Base-by-base conservation (phyloP, 345 rosid species). In the Rhizophora mangle region DNA sequence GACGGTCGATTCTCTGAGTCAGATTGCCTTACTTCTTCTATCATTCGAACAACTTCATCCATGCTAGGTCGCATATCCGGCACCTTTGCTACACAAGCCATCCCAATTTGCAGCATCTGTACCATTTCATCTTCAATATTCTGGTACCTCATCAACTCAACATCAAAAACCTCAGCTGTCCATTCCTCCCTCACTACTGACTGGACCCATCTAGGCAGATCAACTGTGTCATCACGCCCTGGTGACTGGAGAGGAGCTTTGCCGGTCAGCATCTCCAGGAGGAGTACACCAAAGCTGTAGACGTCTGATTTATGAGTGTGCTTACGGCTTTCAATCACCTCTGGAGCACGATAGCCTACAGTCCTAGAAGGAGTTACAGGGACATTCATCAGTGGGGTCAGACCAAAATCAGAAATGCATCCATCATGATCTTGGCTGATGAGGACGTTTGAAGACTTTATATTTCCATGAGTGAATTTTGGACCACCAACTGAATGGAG, bases 181-280 rank as follows among this genome's bases (percentile, higher is more conserved):
- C 93, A 85, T 65, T 86, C 96, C 74, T 93, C 96, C 72, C 90
- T 82, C n/a, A 90, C 92, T n/a, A 93, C 93, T 1, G 96, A 90
- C 69, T 89, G 96, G 5, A 93, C 98, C 98, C 96, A 90, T 68
- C 88, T 81, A 0, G 97, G 98, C 6, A 90, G 96, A 70, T 90
- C 97, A 43, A 80, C 87, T 88, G 82, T 82, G 78, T 87, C 96
- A 21, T 88, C 89, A 6, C 87, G 88, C 7, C 82, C 80, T 24
- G 89, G 90, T 3, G 94, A 89, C 77, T 85, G 87, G 36, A 87
- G 75, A 6, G 91, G 93, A 68, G 91, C 85, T 80, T 80, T 86
- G 55, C 93, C 97, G 0, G 96, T 90, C 73, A 90, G 79, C 90
- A 93, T 84, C 76, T 93, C 97, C 0, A 93, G 92, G 43, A 90